Percentiles rank a stretch among this genome's conserved stretches.
These are phyloP conservation scores for Pleurotus citrinopileatus DNA, from an alignment of 768 basidiomycete species.

Conservation along the genomic window DNA sequence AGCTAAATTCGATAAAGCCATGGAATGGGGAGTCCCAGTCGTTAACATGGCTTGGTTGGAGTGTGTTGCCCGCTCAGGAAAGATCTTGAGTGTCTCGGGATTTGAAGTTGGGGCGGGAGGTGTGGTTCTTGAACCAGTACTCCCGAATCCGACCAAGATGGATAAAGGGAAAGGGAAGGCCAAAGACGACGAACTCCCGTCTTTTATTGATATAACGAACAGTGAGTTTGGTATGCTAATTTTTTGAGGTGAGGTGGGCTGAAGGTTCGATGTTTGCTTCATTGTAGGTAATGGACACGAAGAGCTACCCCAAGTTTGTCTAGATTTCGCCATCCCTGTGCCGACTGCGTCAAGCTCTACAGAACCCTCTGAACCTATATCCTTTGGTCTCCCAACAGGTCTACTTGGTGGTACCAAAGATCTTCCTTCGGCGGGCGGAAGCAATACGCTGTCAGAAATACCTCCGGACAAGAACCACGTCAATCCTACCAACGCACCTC, in stretches of 20 bases:
- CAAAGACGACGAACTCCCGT: slow-evolving; percentile 18
- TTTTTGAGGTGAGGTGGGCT: too few species aligned
- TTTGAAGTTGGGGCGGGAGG: slow-evolving; percentile 20
- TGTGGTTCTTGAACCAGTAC: slow-evolving; percentile 6
- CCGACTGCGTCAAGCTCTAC: slow-evolving; percentile 2
- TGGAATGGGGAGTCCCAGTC: slow-evolving; percentile 77
- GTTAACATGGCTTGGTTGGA: slow-evolving; percentile 70
- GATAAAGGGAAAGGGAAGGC: slow-evolving; percentile 19
- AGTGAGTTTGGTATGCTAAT: slow-evolving; percentile 28
- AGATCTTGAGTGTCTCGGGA: slow-evolving; percentile 33
- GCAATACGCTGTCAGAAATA: background rate
- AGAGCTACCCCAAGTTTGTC: slow-evolving; percentile 9
- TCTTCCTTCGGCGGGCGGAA: background rate
- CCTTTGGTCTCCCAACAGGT: background rate
- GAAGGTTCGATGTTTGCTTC: too few species aligned
- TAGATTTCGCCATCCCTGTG: slow-evolving; percentile 9
- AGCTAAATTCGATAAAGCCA: slow-evolving; percentile 74
- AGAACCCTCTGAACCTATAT: too few species aligned
- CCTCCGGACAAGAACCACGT: background rate
- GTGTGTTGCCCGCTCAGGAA: slow-evolving; percentile 51
- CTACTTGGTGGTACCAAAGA: background rate
- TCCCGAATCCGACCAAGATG: background rate
- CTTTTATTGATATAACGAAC: slow-evolving; percentile 46
- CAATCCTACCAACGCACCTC: background rate
- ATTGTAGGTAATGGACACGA: background rate